phyloP scores from a whole-genome alignment of 495 filamentous ascomycete species.

The Articulospora tetracladia region DNA sequence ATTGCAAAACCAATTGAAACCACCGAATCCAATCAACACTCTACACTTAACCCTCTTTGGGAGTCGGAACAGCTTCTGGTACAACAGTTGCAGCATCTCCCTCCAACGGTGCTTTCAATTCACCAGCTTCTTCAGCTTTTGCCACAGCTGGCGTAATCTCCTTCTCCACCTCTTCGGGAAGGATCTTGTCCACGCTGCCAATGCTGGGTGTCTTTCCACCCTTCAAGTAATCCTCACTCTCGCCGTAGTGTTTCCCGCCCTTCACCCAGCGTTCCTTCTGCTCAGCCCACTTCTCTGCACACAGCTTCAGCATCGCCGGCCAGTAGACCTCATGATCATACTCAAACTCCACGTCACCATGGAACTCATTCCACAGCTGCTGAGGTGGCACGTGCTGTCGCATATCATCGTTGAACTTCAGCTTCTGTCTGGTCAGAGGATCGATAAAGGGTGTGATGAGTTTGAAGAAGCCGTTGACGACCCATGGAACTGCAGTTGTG shows the following conservation, averaged over 20 bases:
- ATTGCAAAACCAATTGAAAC: background rate
- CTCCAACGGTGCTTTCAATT: conserved; percentile 2
- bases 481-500: conserved; percentile 67
- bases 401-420: conserved; percentile 92
- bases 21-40: background rate
- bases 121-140: background rate
- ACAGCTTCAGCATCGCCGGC: conserved; percentile 73
- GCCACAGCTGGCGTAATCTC: background rate
- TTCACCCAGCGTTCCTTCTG: conserved; percentile 68
- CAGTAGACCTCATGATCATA: conserved; percentile 89
- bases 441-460: conserved; percentile 95
- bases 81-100: background rate
- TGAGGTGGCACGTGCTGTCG: conserved; percentile 67
- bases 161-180: background rate
- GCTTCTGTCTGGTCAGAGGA: conserved; percentile 82
- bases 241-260: conserved; percentile 74
- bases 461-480: conserved; percentile 89
- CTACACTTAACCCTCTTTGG: conserved; percentile 1
- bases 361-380: conserved; percentile 69
- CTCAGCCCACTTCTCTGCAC: conserved; percentile 53
- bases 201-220: conserved; percentile 22
- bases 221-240: conserved; percentile 77
- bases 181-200: background rate
- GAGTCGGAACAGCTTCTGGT: background rate
- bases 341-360: conserved; percentile 66